Evolutionary conservation across 129 eudicot species (phyloP).

Genomic region (Ambrosia trifida): DNA sequence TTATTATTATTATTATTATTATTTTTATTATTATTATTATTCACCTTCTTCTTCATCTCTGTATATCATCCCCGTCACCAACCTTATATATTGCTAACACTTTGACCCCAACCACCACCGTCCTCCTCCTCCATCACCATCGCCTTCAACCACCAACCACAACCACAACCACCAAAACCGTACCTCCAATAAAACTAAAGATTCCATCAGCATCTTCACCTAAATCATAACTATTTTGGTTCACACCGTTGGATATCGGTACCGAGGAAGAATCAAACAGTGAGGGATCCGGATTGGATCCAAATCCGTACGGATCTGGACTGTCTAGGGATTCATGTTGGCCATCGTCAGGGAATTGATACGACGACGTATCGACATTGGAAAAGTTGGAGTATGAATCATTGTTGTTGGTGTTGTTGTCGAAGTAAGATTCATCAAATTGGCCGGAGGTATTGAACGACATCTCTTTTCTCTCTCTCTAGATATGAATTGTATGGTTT

Average conservation of each 20-base stretch:
- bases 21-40: no score
- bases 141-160: no score
- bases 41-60: no score
- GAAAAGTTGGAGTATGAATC: constrained; percentile 47
- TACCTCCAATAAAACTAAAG: constrained; percentile 80
- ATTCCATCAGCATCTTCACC: constrained; percentile 68
- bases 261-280: constrained; percentile 42
- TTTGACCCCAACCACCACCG: no score
- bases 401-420: constrained; percentile 25
- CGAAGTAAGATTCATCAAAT: constrained; percentile 55
- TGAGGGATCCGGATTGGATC: constrained; percentile 36
- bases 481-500: no score
- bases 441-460: no score
- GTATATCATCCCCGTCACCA: no score
- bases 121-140: no score
- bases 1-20: no score
- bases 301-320: constrained; percentile 14
- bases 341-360: constrained; percentile 35
- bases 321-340: constrained; percentile 47
- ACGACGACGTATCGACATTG: constrained; percentile 45
- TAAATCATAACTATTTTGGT: constrained; percentile 45
- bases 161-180: no score
- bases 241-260: constrained; percentile 77
- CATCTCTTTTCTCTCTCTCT: no score
- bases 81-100: no score